Evolutionary conservation across 1,284 basidiomycete genomes (phyloP), one percentile per base, ranked within the genome.

Genomic region (Calocybe gambosa): DNA sequence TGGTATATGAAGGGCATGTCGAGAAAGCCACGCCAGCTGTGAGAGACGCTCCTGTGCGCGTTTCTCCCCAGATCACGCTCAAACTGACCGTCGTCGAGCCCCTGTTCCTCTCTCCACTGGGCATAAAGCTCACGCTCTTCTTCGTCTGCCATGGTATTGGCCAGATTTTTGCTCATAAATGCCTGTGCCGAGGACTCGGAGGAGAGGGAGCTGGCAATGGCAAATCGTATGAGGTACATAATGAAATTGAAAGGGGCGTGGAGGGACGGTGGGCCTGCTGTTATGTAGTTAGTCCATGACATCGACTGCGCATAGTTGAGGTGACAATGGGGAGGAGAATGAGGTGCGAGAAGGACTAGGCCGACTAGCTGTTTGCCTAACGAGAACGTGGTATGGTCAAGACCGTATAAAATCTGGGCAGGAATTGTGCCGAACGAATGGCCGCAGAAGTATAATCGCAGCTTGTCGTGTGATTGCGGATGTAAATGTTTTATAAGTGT

Each of bases 401-500:
- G 69, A 2, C 74, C 76, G 49, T 75, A 79, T 19, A 82, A 56
- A 28, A 81, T 75, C 62, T 82, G 80, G 0, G 78, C 75, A 5
- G 71, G 62, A 3, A 70, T 67, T 0, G 73, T 75, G 18, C 80
- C 80, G 49, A 71, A 77, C 5, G 75, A 76, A 10, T 75, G 73
- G 1, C 75, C 79, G 3, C 65, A 61, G 41, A 80, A 50, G 61
- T 75, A 78, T 35, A 81, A 63, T 50, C 62, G 68, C 35, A 77
- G 65, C 10, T 13, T 28, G 31, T 67, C 54, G 10, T 57, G 47
- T 15, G 61, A 57, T 15, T 69, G 58, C 1, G 74, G 71, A 52
- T 80, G 76, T 18, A 79, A 65, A 54, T 76, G 70, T 18, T 65
- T 62, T 41, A 82, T 65, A 31, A 82, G 63, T 6, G 67, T 60